phyloP scores from a whole-genome alignment of 2,329 filamentous ascomycete species.

The Cladophialophora psammophila region DNA sequence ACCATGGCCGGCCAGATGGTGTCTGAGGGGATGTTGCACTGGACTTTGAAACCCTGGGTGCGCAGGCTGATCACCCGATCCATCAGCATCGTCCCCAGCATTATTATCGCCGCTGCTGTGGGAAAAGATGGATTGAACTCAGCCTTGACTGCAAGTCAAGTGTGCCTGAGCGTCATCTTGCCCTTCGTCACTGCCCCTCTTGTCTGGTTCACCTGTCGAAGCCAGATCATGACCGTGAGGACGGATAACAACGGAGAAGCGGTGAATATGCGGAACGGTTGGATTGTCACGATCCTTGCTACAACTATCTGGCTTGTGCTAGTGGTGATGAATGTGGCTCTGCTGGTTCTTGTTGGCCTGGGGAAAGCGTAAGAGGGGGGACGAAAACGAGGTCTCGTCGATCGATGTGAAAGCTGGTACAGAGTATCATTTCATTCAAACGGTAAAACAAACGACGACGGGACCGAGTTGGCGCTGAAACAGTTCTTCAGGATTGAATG shows the following conservation, averaged over 20 bases:
- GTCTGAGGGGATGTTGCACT: conserved; percentile 79
- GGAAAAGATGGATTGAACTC: conserved; percentile 73
- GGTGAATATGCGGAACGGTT: conserved; percentile 75
- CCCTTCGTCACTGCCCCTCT: conserved; percentile 84
- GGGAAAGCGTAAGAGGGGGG: conserved; percentile 52
- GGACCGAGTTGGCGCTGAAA: not conserved
- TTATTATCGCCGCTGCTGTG: conserved; percentile 82
- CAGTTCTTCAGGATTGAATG: not conserved
- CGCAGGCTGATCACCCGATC: conserved; percentile 77
- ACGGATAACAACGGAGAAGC: conserved; percentile 28
- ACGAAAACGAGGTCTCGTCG: not conserved
- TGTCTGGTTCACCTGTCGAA: conserved; percentile 82
- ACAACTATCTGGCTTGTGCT: conserved; percentile 76
- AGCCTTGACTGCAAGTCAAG: conserved; percentile 78
- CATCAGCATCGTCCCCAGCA: conserved; percentile 81
- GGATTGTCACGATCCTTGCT: conserved; percentile 66
- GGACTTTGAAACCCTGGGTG: conserved; percentile 78
- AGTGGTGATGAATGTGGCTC: conserved; percentile 78
- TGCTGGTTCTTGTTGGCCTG: conserved; percentile 70
- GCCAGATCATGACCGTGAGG: conserved; percentile 77
- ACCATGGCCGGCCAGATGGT: conserved; percentile 92
- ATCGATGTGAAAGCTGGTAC: not conserved
- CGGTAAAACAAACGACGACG: not conserved
- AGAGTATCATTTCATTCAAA: not conserved
- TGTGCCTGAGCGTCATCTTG: conserved; percentile 77